Evolutionary conservation across 2,329 filamentous ascomycete species (phyloP), one percentile per base, ranked within the genome.

Genomic region (Colletotrichum sp.): DNA sequence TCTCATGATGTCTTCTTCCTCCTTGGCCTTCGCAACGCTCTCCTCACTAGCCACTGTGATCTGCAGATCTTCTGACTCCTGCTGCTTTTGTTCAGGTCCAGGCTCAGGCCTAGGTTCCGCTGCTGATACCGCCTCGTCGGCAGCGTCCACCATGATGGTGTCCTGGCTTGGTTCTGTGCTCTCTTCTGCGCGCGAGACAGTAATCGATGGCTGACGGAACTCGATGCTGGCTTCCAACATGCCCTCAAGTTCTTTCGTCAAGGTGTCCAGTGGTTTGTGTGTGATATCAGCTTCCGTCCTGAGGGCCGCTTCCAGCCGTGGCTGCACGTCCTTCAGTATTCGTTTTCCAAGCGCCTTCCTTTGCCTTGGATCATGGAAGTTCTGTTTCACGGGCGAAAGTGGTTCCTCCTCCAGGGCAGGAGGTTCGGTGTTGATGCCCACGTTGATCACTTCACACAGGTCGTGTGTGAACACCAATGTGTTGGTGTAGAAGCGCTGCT

Each of bases 271-370:
- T 1, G 94, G 89, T 80, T 93, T 93, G 69, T 93, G 90, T 67
- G 90, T 93, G 57, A 98, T 89, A 76, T 97, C 95, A n/a, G 95
- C 93, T 83, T 99, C 96, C 71, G 95, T 95, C 69, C 90, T 91
- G 63, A 96, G 86, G 1, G 95, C 95, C 71, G 91, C 90, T 83
- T 98, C 94, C 5, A 98, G 88, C 60, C 92, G 90, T 16, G 94
- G 92, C 82, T 98, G 95, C 36, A 98, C 90, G 1, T 93, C 92
- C 83, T 95, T 98, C 79, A 98, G 90, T 77, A 98, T 98, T 30
- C 96, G 92, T 85, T 98, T 98, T 28, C 95, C 95, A n/a, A 98
- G 87, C 79, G 94, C 94, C 80, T 95, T 94, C 77, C 94, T 92
- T 79, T 98, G 95, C 74, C 95, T 94, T 76, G 95, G 92, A 80